Evolutionary conservation across 2,329 filamentous ascomycete genomes (phyloP).

Genomic region (Aspergillus brunneoviolaceus): DNA sequence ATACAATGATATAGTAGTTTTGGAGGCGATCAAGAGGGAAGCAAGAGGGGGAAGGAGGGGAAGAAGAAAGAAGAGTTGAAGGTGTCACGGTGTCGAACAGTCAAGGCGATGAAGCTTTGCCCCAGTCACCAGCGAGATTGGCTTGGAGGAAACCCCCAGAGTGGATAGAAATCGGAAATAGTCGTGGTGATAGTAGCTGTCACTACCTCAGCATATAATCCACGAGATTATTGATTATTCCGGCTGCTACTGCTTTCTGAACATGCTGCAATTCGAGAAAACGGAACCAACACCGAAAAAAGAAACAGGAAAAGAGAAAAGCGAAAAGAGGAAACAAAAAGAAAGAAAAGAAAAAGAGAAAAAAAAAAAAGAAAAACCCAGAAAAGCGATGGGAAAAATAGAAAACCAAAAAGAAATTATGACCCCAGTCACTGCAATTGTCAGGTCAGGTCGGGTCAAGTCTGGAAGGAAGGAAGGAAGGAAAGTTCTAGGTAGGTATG

Average conservation of each 20-base stretch:
- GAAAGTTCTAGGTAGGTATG: background rate
- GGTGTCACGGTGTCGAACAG: constrained; percentile 4
- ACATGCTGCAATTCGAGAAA: background rate
- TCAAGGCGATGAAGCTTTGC: constrained; percentile 6
- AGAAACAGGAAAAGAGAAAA: constrained; percentile 1
- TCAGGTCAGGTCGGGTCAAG: no score
- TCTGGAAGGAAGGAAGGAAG: background rate
- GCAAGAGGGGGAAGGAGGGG: background rate
- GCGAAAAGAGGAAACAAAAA: background rate
- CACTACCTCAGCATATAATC: background rate
- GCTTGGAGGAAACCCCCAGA: background rate
- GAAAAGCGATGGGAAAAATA: background rate
- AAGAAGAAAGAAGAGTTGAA: background rate
- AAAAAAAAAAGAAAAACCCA: constrained; percentile 6
- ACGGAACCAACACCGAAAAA: constrained; percentile 17
- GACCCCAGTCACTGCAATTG: no score
- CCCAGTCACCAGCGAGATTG: background rate
- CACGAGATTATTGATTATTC: constrained; percentile 3
- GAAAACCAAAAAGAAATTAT: background rate
- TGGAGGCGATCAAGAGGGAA: background rate
- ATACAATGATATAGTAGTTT: constrained; percentile 2
- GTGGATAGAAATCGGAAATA: background rate
- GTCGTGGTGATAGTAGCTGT: background rate
- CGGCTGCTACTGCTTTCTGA: background rate
- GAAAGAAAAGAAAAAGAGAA: background rate